Evolutionary conservation across 2,329 filamentous ascomycete species (phyloP).

Genomic region (Annulohypoxylon truncatum): DNA sequence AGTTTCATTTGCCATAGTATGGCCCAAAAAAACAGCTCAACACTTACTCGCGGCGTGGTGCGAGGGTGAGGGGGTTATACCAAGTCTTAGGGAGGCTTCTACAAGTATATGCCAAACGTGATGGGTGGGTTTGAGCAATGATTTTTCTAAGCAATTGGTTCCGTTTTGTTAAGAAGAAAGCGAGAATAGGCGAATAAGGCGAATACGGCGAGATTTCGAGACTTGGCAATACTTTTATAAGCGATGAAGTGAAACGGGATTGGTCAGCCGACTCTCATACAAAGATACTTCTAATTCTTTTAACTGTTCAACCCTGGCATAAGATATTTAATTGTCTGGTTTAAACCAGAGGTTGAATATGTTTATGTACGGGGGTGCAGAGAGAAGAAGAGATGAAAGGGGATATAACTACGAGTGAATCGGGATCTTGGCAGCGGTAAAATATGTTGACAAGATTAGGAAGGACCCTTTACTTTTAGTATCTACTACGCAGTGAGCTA

Average conservation of each 20-base stretch:
- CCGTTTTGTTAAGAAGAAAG: constrained; percentile 12
- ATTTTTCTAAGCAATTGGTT: not conserved
- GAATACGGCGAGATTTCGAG: not conserved
- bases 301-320: not conserved
- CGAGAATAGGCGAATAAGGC: constrained; percentile 10
- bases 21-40: not conserved
- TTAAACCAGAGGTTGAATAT: not conserved
- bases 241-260: constrained; percentile 6
- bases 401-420: not conserved
- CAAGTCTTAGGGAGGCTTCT: constrained; percentile 13
- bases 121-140: not conserved
- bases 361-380: not conserved
- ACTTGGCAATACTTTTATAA: constrained; percentile 7
- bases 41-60: constrained; percentile 19
- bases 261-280: constrained; percentile 10
- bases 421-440: constrained; percentile 5
- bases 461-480: constrained; percentile 30
- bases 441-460: constrained; percentile 23
- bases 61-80: constrained; percentile 13
- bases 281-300: not conserved
- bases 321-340: not conserved
- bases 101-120: constrained; percentile 3
- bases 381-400: not conserved
- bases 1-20: constrained; percentile 46
- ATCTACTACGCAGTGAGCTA: constrained; percentile 1